Base-by-base conservation (phyloP, 345 rosid species). In the Eucalyptus regnans region DNA sequence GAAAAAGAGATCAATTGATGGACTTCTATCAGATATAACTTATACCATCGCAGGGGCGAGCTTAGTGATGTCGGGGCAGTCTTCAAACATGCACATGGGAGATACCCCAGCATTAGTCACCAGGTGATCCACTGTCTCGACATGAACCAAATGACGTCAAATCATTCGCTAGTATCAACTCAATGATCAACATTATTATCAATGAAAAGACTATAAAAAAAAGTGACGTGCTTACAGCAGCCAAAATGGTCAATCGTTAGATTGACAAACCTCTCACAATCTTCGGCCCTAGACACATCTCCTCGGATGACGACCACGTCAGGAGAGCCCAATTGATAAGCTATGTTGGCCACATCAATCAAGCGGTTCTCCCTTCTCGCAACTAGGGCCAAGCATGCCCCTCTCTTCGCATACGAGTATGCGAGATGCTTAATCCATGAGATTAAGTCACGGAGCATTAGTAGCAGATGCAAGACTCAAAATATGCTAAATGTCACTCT, bases 321-420 rank as follows among this genome's bases (percentile, higher is more conserved):
- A 25, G 93, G 92, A 16, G 92, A 86, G 23, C 95, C 93, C n/a
- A 92, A 46, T 71, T 87, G 87, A 52, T 86, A 89, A 12, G 93
- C 91, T 22, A 31, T 88, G 50, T 90, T 84, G 5, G 89, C 92
- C 20, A 92, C 91, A 23, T 66, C 44, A 33, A 7, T 79, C 64
- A 92, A 90, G 56, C 68, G 91, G 37, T 90, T 31, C 84, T 89
- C 90, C 86, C 89, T 92, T 62, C 91, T 71, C 5, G 92, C 93
- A 20, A 92, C 94, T 11, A 94, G 92, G 20, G 91, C 95, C 83
- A 92, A 86, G 64, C 90, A 87, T 43, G 94, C 95, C 37, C 92
- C 90, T 88, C 91, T 90, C 91, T 51, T 87, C 0, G 91, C 93
- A 66, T 94, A 90, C 86, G 89, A 90, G 50, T 93, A 93, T 27